A percentile compares a stretch with the other conserved stretches of the same genome.
phyloP scores from a whole-genome alignment of 306 rosid species.

The Dalbergia cochinchinensis region DNA sequence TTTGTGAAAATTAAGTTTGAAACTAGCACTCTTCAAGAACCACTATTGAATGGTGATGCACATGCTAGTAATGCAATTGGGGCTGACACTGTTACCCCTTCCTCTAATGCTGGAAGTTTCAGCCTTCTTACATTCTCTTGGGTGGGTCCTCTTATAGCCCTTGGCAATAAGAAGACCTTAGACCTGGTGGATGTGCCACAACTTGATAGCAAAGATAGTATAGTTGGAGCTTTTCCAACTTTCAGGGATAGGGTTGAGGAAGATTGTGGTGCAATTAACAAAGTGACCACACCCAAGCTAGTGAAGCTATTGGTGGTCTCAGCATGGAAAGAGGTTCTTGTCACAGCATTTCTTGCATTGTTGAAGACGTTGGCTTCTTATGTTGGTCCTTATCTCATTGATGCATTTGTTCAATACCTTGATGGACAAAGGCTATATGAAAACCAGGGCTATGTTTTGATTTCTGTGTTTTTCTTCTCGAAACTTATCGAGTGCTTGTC shows the following conservation, averaged over 20 bases:
- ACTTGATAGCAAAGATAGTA: constrained; percentile 31
- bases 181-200: constrained; percentile 48
- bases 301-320: constrained; percentile 39
- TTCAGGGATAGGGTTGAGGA: constrained; percentile 36
- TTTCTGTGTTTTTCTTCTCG: constrained; percentile 25
- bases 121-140: constrained; percentile 48
- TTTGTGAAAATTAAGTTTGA: constrained; percentile 9
- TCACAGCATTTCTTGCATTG: constrained; percentile 23
- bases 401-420: constrained; percentile 45
- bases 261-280: constrained; percentile 10
- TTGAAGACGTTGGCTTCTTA: constrained; percentile 39
- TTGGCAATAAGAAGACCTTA: constrained; percentile 45
- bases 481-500: constrained; percentile 31
- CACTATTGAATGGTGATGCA: constrained; percentile 23
- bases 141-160: constrained; percentile 45
- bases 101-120: constrained; percentile 48
- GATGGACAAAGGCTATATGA: constrained; percentile 15
- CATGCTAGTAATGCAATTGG: not conserved
- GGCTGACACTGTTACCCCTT: constrained; percentile 43
- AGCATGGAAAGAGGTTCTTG: constrained; percentile 39
- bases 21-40: constrained; percentile 16
- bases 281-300: constrained; percentile 31
- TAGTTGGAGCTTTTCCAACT: constrained; percentile 37
- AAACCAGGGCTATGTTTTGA: constrained; percentile 33
- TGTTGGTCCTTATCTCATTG: constrained; percentile 49